Conservation (phyloP, 306 rosid species). For the Geum urbanum region DNA sequence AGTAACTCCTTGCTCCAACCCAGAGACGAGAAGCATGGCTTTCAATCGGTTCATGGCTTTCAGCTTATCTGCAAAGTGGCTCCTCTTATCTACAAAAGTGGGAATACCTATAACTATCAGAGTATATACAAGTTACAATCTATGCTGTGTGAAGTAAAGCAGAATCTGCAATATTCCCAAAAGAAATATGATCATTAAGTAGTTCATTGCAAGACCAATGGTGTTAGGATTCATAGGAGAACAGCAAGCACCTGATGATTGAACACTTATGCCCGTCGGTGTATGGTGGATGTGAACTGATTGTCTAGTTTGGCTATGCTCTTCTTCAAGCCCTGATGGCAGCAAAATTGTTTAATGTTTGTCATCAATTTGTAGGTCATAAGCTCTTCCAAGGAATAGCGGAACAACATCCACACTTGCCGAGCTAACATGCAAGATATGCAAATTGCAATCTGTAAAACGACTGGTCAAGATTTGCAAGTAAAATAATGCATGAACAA, state of each 20-base stretch:
- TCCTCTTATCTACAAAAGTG: conserved; percentile 59
- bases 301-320: conserved; percentile 32
- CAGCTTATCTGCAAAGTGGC: conserved; percentile 62
- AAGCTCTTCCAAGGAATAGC: conserved; percentile 44
- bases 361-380: conserved; percentile 45
- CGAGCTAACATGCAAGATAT: conserved; percentile 47
- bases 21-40: conserved; percentile 64
- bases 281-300: conserved; percentile 59
- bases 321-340: conserved; percentile 36
- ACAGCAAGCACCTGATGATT: conserved; percentile 53
- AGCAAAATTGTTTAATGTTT: conserved; percentile 45
- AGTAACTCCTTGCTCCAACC: conserved; percentile 57
- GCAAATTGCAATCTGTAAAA: conserved; percentile 18
- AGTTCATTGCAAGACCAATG: not conserved
- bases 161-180: not conserved
- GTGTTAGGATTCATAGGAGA: not conserved
- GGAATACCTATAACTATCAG: no score
- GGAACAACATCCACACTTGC: conserved; percentile 75
- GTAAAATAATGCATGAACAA: not conserved
- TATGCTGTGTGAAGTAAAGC: not conserved
- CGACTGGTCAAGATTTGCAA: not conserved
- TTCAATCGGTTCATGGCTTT: conserved; percentile 73
- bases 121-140: no score
- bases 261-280: conserved; percentile 61
- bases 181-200: not conserved